Conservation (phyloP, 202 grass and related monocot genomes). For the Brachypodium distachyon region DNA sequence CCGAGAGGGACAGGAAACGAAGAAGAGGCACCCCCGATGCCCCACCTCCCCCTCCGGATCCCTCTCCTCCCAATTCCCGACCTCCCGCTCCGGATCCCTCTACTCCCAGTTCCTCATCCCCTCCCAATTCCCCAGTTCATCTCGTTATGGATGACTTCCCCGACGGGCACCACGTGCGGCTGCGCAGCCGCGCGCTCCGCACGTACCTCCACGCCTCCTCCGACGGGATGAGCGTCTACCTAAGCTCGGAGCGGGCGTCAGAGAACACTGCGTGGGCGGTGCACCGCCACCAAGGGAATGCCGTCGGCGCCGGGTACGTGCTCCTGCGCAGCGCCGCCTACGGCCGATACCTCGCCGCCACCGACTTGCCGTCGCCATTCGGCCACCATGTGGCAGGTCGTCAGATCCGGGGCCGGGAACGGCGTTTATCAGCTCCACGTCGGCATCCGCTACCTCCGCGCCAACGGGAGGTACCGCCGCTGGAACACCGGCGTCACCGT, state of each 20-base stretch:
- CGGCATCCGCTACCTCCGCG: not conserved
- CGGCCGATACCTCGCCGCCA: constrained; percentile 8
- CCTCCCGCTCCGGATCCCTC: no score
- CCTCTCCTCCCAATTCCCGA: no score
- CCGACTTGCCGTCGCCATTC: not conserved
- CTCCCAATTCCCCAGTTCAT: not conserved
- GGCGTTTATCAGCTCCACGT: not conserved
- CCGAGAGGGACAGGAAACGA: no score
- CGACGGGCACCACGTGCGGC: not conserved
- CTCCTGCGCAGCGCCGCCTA: constrained; percentile 18
- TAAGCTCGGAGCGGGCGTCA: not conserved
- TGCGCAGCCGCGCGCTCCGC: not conserved
- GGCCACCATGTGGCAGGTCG: not conserved
- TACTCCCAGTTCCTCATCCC: no score
- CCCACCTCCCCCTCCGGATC: no score
- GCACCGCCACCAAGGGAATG: not conserved
- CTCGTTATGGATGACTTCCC: not conserved
- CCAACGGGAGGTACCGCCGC: not conserved
- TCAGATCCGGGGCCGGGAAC: not conserved
- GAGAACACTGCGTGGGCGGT: not conserved
- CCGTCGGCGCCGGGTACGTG: not conserved
- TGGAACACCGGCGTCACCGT: not conserved
- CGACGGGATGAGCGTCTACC: not conserved
- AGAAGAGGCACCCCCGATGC: no score
- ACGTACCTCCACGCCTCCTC: not conserved